Conservation (phyloP, 148 eudicot species). For the Fallopia convolvulus region DNA sequence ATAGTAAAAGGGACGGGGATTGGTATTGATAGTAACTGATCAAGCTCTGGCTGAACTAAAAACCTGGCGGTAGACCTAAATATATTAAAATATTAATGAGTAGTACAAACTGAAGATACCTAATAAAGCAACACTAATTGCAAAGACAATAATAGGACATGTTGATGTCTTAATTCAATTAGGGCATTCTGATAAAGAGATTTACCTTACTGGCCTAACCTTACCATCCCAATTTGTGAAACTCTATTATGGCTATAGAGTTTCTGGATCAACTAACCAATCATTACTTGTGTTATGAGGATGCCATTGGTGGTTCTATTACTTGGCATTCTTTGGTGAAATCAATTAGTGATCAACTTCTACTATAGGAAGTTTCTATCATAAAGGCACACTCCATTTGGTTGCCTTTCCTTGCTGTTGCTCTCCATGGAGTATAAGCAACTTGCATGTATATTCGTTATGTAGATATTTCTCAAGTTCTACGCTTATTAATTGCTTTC, state of each 20-base stretch:
- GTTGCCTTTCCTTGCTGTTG: background rate
- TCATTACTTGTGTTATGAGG: background rate
- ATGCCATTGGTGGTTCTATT: background rate
- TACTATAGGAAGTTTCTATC: background rate
- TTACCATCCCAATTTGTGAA: background rate
- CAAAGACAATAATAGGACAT: background rate
- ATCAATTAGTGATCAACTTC: background rate
- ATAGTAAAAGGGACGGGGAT: background rate
- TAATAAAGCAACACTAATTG: background rate
- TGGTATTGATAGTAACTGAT: background rate
- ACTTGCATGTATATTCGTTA: background rate
- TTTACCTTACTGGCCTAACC: background rate
- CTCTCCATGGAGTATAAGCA: background rate
- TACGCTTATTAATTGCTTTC: background rate
- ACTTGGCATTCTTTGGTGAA: background rate
- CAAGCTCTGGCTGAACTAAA: background rate
- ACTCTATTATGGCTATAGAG: background rate
- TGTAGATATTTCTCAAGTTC: background rate
- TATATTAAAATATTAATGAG: background rate
- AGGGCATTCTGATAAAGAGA: background rate
- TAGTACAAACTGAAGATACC: background rate
- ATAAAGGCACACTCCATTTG: background rate
- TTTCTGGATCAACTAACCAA: background rate
- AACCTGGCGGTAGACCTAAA: background rate
- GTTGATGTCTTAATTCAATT: background rate